Evolutionary conservation across 1,284 basidiomycete genomes (phyloP).

Genomic region (Fereydounia khargensis): DNA sequence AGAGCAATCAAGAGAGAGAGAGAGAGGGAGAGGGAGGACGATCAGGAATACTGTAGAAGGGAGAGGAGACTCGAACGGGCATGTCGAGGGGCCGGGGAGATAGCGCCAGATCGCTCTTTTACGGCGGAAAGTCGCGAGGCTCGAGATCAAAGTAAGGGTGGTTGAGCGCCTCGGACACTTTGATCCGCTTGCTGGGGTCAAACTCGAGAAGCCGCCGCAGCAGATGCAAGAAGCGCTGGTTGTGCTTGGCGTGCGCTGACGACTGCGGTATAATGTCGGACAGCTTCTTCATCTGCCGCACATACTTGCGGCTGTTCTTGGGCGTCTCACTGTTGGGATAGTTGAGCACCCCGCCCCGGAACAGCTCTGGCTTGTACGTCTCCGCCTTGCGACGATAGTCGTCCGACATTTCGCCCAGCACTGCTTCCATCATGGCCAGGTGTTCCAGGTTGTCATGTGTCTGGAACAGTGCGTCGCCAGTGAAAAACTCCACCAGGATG

Average conservation of each 20-base stretch:
- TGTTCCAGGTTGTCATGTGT: constrained; percentile 99
- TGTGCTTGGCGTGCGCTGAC: constrained; percentile 58
- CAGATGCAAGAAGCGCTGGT: constrained; percentile 79
- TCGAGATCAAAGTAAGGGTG: constrained; percentile 54
- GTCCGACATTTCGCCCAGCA: constrained; percentile 94
- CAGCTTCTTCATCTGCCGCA: constrained; percentile 77
- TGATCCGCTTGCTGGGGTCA: constrained; percentile 70
- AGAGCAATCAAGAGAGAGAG: too few relatives aligned
- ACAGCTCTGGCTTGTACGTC: constrained; percentile 80
- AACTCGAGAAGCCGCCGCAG: constrained; percentile 84
- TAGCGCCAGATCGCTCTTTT: background rate
- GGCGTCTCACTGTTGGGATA: constrained; percentile 85
- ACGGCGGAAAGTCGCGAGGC: constrained; percentile 45
- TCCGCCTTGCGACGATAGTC: constrained; percentile 65
- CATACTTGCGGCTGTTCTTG: constrained; percentile 89
- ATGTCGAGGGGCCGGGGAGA: background rate
- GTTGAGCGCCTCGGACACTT: constrained; percentile 46
- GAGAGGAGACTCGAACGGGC: background rate
- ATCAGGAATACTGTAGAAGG: background rate
- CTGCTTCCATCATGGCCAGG: constrained; percentile 99
- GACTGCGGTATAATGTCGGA: constrained; percentile 72
- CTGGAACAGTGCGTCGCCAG: constrained; percentile 94
- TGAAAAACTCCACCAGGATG: constrained; percentile 97
- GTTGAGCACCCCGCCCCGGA: constrained; percentile 80
- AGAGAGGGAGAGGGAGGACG: background rate